Evolutionary conservation across 1,284 basidiomycete species (phyloP), one percentile per base, ranked within the genome.

Genomic region (Exobasidium rhododendri): DNA sequence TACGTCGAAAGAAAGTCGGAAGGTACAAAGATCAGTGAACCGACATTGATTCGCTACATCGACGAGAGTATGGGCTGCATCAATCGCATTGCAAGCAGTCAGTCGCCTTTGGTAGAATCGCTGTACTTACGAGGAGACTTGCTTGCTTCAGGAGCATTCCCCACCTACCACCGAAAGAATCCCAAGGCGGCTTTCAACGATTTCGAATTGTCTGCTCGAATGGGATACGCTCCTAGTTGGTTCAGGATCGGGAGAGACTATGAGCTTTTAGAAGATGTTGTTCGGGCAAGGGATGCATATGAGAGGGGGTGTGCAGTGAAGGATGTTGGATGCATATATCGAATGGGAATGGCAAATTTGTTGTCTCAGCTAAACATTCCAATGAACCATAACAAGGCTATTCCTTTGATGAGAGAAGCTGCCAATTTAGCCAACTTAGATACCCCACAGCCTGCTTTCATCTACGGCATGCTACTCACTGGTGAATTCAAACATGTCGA

Each of bases 191-290:
- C 94, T 1, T 97, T 97, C 81, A 84, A 89, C 50, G 91, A 93
- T 77, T 94, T 91, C 75, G 77, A 79, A 61, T 69, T 70, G 17
- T 77, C 77, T 2, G 77, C 77, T 1, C 65, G 77, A 7, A 65
- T 73, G 64, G 77, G 77, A 3, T 75, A 63, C 58, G 68, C 76
- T 7, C 65, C 75, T 13, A 73, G 70, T 0, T 97, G 93, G 93
- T 96, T 92, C 81, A 84, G 88, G 50, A 85, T 96, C 2, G 93
- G 92, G 0, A 83, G 89, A 29, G 93, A 96, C 71, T 96, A 97
- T 77, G 94, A 97, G 82, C 87, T 86, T 58, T 91, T 94, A 64
- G 86, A 86, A 26, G 90, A 94, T 78, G 52, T 71, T 7, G 64
- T 79, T 0, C 85, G 88, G 43, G 91, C 92, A 0, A 85, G 82